Evolutionary conservation across 768 basidiomycete genomes (phyloP).

Genomic region (Lepiota venenata): DNA sequence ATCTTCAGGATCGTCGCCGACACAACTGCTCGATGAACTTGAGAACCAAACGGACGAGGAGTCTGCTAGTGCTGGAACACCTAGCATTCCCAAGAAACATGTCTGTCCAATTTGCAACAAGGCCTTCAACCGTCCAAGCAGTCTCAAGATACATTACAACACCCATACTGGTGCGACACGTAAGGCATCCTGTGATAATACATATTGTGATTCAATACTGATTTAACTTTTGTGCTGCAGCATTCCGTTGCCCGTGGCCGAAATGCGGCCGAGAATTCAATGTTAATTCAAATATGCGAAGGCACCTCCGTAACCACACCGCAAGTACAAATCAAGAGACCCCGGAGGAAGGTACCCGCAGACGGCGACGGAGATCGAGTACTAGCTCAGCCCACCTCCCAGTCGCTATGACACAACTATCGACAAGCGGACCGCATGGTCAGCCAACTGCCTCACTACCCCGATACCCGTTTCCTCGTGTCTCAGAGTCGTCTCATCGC

Average conservation of each 20-base stretch:
- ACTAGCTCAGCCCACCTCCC: not conserved
- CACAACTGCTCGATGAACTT: constrained; percentile 9
- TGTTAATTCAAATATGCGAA: constrained; percentile 82
- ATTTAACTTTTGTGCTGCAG: constrained; percentile 29
- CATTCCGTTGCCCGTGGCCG: constrained; percentile 72
- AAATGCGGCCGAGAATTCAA: constrained; percentile 77
- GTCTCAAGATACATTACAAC: constrained; percentile 62
- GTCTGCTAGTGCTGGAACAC: not conserved
- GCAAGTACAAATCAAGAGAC: constrained; percentile 29
- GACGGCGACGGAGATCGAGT: constrained; percentile 20
- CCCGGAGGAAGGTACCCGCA: constrained; percentile 22
- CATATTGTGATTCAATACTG: not conserved
- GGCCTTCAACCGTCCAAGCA: constrained; percentile 68
- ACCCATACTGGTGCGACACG: constrained; percentile 70
- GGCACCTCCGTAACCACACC: constrained; percentile 71
- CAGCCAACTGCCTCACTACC: not conserved
- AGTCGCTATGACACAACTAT: not conserved
- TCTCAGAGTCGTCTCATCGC: not conserved
- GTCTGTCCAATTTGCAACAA: constrained; percentile 54
- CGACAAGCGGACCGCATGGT: not conserved
- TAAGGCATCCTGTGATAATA: constrained; percentile 29
- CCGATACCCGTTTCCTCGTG: not conserved
- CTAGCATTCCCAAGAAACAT: constrained; percentile 37
- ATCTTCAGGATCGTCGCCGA: constrained; percentile 5
- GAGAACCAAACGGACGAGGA: constrained; percentile 15